phyloP scores from a whole-genome alignment of 2,329 filamentous ascomycete genomes.

The Pochonia chlamydosporia region DNA sequence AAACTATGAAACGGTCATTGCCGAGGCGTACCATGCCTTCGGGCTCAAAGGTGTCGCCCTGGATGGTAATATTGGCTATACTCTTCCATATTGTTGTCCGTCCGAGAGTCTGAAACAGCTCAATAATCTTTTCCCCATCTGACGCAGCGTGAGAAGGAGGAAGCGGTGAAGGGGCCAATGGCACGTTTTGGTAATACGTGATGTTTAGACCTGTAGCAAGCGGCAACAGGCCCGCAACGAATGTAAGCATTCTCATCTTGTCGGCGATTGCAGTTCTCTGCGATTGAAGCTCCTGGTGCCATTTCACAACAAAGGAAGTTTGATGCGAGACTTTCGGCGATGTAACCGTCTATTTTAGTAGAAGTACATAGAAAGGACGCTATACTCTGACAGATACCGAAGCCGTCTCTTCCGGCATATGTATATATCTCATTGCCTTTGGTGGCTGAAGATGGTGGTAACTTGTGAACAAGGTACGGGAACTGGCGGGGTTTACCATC shows the following conservation, averaged over 20 bases:
- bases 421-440: too few relatives aligned
- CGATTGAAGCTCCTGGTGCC: too few relatives aligned
- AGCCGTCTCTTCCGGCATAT: too few relatives aligned
- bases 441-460: too few relatives aligned
- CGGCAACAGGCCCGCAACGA: neutral
- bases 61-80: conserved; percentile 33
- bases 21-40: conserved; percentile 41
- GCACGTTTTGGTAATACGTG: conserved; percentile 21
- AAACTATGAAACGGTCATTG: conserved; percentile 37
- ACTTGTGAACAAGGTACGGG: too few relatives aligned
- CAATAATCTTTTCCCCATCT: conserved; percentile 29
- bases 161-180: conserved; percentile 27
- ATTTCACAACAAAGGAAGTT: too few relatives aligned
- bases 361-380: too few relatives aligned
- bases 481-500: too few relatives aligned
- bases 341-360: too few relatives aligned
- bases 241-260: neutral
- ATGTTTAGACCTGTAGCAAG: conserved; percentile 23
- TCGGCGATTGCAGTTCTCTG: neutral
- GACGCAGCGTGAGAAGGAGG: conserved; percentile 27
- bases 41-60: conserved; percentile 41
- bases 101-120: conserved; percentile 26
- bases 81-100: conserved; percentile 37
- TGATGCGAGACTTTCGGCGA: too few relatives aligned
- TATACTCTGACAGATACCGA: too few relatives aligned